phyloP scores from a whole-genome alignment of 176 grass and related monocot species.

The Triticum dicoccoides region DNA sequence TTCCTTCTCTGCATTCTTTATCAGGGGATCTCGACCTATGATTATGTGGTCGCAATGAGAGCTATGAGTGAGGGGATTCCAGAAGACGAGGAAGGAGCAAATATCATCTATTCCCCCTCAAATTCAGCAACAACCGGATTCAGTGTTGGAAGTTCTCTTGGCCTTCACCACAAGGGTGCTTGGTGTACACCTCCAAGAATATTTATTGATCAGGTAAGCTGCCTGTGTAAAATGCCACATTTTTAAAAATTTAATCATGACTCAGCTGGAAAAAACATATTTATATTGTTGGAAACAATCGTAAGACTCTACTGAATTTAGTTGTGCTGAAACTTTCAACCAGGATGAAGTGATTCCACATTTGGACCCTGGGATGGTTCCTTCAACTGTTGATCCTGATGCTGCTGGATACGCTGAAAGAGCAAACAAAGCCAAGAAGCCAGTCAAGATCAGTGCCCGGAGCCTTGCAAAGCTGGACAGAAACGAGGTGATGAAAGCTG shows the following conservation, averaged over 20 bases:
- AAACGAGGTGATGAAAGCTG: conserved; percentile 82
- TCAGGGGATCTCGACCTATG: conserved; percentile 96
- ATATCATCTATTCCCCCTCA: conserved; percentile 82
- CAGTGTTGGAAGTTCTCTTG: conserved; percentile 83
- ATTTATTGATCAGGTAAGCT: conserved; percentile 77
- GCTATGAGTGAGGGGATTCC: conserved; percentile 88
- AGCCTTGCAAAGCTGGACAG: conserved; percentile 94
- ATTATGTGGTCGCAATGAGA: conserved; percentile 98
- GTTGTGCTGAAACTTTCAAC: conserved; percentile 24
- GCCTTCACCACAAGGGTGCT: conserved; percentile 89
- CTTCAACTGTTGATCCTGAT: conserved; percentile 90
- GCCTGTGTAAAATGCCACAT: not conserved
- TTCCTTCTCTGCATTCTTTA: conserved; percentile 23
- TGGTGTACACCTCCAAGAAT: conserved; percentile 99
- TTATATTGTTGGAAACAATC: conserved; percentile 1
- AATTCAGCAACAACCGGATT: conserved; percentile 98
- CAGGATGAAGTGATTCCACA: conserved; percentile 97
- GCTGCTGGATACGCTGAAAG: conserved; percentile 63
- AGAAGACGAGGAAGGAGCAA: conserved; percentile 78
- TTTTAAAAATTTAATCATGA: conserved; percentile 17
- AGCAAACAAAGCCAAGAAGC: conserved; percentile 79
- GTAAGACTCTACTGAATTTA: conserved; percentile 18
- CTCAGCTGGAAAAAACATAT: not conserved
- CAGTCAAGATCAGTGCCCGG: conserved; percentile 92
- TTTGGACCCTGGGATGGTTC: conserved; percentile 85